phyloP scores from a whole-genome alignment of 2,329 filamentous ascomycete genomes.

The Colletotrichum cuscutae region DNA sequence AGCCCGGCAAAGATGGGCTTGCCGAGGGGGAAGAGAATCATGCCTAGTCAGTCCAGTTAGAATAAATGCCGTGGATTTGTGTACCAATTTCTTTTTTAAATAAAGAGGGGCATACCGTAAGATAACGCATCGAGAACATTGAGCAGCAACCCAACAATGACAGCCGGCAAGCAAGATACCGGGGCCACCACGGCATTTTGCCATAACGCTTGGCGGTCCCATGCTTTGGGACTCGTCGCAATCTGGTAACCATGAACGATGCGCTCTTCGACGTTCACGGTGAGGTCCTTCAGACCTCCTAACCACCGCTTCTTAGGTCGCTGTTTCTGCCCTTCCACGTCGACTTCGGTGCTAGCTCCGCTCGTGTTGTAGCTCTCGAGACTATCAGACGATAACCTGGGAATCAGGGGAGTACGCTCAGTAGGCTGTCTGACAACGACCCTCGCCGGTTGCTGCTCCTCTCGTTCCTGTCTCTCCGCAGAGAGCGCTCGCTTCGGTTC shows the following conservation, averaged over 20 bases:
- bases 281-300: slow-evolving; percentile 42
- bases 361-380: slow-evolving; percentile 38
- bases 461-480: slow-evolving; percentile 19
- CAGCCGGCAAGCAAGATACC: slow-evolving; percentile 80
- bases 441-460: slow-evolving; percentile 21
- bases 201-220: slow-evolving; percentile 76
- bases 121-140: slow-evolving; percentile 96
- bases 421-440: slow-evolving; percentile 38
- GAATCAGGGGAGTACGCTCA: slow-evolving; percentile 62
- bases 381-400: slow-evolving; percentile 41
- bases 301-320: slow-evolving; percentile 47
- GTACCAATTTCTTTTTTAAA: slow-evolving; percentile 10
- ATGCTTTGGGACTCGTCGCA: slow-evolving; percentile 49
- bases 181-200: slow-evolving; percentile 73
- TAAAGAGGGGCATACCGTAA: slow-evolving; percentile 70
- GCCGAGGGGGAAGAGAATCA: slow-evolving; percentile 95
- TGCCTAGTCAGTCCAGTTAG: slow-evolving; percentile 59
- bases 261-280: slow-evolving; percentile 45
- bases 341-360: slow-evolving; percentile 44
- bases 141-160: slow-evolving; percentile 86
- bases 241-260: slow-evolving; percentile 42
- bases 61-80: slow-evolving; percentile 30
- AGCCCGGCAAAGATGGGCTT: slow-evolving; percentile 86
- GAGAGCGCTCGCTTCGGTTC: slow-evolving; percentile 26
- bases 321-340: slow-evolving; percentile 64